Base-by-base conservation (phyloP, 169 alveolate genomes). In the Cryptosporidium felis region DNA sequence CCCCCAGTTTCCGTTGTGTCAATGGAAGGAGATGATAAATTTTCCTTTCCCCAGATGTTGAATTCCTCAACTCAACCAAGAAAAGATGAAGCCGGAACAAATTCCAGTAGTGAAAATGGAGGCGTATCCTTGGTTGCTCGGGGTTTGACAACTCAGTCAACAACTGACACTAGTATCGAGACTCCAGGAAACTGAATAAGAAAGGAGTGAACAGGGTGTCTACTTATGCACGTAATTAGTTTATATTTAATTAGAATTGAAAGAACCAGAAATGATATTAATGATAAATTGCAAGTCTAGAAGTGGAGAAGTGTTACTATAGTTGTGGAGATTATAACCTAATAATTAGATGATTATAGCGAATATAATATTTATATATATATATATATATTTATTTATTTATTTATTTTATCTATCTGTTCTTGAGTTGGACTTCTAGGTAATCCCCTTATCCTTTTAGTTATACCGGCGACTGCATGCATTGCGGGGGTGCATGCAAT, bases 151-250 rank as follows among this genome's bases (percentile, higher is more conserved):
- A 74, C 74, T 3, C 85, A 74, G 56, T 74, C 85, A 53, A 74
- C 85, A 14, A 74, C 85, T 14, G 63, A 74, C 36, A 74, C 85
- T 2, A 74, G 85, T 74, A 74, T 74, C 8, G 85, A 74, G 47
- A 32, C 85, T 5, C 23, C 81, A 18, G 85, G 85, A 26, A 74
- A 74, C 41, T 74, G 30, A 74, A 23, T 21, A 44, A 14, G n/a
- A 44, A n/a, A 44, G 51, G 51, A 44, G 12, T n/a, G n/a, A n/a
- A n/a, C n/a, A n/a, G n/a, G n/a, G n/a, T n/a, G n/a, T n/a, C n/a
- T n/a, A n/a, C n/a, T n/a, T n/a, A n/a, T n/a, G n/a, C n/a, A n/a
- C n/a, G n/a, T n/a, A n/a, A n/a, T n/a, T n/a, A n/a, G n/a, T n/a
- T n/a, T n/a, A n/a, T n/a, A n/a, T n/a, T n/a, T n/a, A n/a, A n/a